Evolutionary conservation across 805 yeast genomes (phyloP).

Genomic region (Kazachstania kunashirensis): DNA sequence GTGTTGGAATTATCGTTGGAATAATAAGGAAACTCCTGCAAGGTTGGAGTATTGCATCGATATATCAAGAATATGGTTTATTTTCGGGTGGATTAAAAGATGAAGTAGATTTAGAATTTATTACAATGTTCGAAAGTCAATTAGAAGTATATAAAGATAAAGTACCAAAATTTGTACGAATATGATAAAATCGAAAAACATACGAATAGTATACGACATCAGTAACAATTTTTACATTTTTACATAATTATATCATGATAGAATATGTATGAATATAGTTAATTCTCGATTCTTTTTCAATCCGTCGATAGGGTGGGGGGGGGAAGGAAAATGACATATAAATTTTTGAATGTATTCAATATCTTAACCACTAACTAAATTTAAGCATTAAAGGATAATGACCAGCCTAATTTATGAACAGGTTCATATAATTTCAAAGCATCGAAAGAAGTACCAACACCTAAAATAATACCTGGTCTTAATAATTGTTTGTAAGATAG

Average conservation of each 20-base stretch:
- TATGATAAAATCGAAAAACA: too few relatives aligned
- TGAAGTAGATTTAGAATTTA: constrained; percentile 82
- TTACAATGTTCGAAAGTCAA: constrained; percentile 69
- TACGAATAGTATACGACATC: too few relatives aligned
- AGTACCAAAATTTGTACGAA: constrained; percentile 55
- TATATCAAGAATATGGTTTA: constrained; percentile 86
- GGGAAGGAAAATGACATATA: too few relatives aligned
- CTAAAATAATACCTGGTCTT: constrained; percentile 94
- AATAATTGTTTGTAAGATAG: constrained; percentile 87
- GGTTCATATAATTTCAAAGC: constrained; percentile 92
- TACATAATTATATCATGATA: too few relatives aligned
- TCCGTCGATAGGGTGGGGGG: too few relatives aligned
- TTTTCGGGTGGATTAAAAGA: constrained; percentile 85
- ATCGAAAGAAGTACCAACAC: constrained; percentile 94
- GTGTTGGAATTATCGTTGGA: constrained; percentile 92
- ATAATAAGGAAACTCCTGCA: constrained; percentile 75
- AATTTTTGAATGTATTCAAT: too few relatives aligned
- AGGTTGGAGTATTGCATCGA: constrained; percentile 89
- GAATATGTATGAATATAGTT: too few relatives aligned
- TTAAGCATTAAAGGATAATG: constrained; percentile 87
- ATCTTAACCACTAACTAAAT: too few relatives aligned
- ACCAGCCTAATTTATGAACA: constrained; percentile 95
- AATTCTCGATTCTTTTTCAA: too few relatives aligned
- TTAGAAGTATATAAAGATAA: constrained; percentile 38
- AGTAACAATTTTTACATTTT: too few relatives aligned